A percentile compares a stretch with the other conserved stretches of the same genome.
Conservation (phyloP, 345 rosid genomes). For the Acer saccharum region DNA sequence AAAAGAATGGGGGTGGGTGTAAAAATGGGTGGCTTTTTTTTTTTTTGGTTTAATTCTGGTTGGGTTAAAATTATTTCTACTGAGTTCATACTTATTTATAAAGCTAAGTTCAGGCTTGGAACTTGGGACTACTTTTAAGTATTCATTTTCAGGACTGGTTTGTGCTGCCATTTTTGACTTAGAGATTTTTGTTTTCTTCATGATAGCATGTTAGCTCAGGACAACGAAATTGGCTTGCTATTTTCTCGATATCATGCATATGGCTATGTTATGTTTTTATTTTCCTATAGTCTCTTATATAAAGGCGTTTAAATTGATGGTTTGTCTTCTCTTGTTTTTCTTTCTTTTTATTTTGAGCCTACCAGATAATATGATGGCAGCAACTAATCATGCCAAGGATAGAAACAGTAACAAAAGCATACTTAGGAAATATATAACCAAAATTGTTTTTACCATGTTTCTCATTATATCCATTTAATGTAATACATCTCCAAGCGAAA, state of each 20-base stretch:
- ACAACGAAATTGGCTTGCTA: not conserved
- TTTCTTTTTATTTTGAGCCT: not conserved
- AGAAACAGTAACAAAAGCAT: not conserved
- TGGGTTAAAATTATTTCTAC: not conserved
- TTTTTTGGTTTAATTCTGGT: not conserved
- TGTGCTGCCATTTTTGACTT: not conserved
- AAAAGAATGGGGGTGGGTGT: not conserved
- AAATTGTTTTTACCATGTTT: too few species aligned
- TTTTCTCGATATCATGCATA: not conserved
- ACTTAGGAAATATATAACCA: not conserved
- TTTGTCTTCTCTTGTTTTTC: not conserved
- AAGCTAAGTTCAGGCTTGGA: not conserved
- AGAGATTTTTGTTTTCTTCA: not conserved
- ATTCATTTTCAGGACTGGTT: not conserved
- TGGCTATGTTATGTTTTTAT: not conserved
- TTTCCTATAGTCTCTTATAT: not conserved
- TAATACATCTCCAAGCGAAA: not conserved
- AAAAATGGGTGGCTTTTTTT: not conserved
- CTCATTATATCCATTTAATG: too few species aligned
- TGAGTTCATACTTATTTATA: too few species aligned
- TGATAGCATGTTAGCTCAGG: not conserved
- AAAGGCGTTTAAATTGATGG: not conserved
- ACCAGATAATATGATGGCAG: not conserved
- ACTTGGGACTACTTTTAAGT: not conserved
- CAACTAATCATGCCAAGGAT: not conserved